A percentile compares a stretch with the other conserved stretches of the same genome.
Conservation (phyloP, 305 asterid genomes). For the Fraxinus latifolia region DNA sequence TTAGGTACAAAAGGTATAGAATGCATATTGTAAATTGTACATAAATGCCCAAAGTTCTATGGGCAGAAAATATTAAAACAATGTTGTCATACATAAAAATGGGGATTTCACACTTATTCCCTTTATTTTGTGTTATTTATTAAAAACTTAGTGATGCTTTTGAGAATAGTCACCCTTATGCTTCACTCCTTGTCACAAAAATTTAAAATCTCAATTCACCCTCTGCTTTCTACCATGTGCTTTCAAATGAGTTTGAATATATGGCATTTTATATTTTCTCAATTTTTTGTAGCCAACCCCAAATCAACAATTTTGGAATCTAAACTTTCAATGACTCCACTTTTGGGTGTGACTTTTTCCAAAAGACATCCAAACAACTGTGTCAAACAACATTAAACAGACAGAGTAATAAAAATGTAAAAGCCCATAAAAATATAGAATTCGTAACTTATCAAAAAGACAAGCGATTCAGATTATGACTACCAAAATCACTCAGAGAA, state of each 20-base stretch:
- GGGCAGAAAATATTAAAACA: background rate
- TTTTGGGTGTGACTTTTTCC: background rate
- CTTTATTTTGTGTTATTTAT: background rate
- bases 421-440: slow-evolving; percentile 10
- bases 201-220: background rate
- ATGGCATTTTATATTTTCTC: background rate
- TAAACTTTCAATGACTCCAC: background rate
- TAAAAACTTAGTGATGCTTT: background rate
- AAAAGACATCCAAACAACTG: background rate
- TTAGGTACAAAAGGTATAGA: background rate
- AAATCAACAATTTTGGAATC: background rate
- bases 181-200: background rate
- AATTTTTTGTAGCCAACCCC: background rate
- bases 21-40: background rate
- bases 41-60: background rate
- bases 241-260: background rate
- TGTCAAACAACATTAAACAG: background rate
- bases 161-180: background rate
- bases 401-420: slow-evolving; percentile 1
- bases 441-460: background rate
- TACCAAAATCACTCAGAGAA: slow-evolving; percentile 5
- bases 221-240: background rate
- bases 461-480: background rate
- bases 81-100: background rate
- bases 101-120: background rate